phyloP scores from a whole-genome alignment of 2,329 filamentous ascomycete genomes.

The Pseudohalonectria lignicola region DNA sequence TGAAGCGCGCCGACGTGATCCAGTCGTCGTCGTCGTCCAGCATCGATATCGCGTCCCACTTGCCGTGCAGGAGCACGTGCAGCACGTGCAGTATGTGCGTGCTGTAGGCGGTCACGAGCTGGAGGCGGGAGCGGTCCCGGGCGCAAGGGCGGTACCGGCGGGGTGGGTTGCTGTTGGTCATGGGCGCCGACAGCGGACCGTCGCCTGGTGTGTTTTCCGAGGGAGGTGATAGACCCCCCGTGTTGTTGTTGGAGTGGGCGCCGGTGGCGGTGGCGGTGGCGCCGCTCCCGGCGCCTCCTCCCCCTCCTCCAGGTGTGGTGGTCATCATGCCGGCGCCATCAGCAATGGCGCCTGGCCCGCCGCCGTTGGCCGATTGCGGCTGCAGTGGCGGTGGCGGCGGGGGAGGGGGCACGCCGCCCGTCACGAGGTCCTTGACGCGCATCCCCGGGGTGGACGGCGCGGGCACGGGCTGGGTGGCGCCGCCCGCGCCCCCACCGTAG shows the following conservation, averaged over 20 bases:
- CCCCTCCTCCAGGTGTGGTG: neutral
- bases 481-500: neutral
- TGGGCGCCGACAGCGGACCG: neutral
- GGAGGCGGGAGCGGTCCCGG: slow-evolving; percentile 18
- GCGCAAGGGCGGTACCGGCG: neutral
- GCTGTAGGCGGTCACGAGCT: slow-evolving; percentile 33
- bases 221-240: slow-evolving; percentile 3
- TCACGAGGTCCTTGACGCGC: no score
- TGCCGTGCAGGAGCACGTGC: slow-evolving; percentile 33
- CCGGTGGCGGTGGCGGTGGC: neutral
- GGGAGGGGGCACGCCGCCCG: neutral
- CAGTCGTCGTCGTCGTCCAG: slow-evolving; percentile 36
- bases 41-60: slow-evolving; percentile 38
- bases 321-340: neutral
- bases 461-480: neutral
- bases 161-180: neutral
- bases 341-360: slow-evolving; percentile 2
- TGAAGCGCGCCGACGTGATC: slow-evolving; percentile 33
- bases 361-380: slow-evolving; percentile 1
- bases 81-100: slow-evolving; percentile 36
- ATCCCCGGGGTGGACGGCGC: no score
- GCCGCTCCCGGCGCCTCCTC: neutral
- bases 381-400: neutral
- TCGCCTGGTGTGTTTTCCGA: no score
- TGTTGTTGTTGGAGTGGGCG: slow-evolving; percentile 4